phyloP scores from a whole-genome alignment of 192 early-diverging fungal genomes.

The Polychytrium aggregatum region DNA sequence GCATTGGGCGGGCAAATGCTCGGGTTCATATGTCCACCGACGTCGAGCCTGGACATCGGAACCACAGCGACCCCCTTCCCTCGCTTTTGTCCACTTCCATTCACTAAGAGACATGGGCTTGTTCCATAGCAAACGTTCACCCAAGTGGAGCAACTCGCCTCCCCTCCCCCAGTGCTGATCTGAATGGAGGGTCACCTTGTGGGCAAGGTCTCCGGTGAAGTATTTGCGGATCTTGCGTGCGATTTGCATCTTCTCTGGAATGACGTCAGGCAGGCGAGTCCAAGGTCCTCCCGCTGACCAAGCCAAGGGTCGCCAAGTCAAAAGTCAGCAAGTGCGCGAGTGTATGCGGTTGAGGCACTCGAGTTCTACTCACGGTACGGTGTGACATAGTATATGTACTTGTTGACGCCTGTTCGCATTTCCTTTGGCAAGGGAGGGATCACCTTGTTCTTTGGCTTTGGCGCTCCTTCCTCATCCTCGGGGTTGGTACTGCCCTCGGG shows the following conservation, averaged over 20 bases:
- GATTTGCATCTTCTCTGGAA: constrained; percentile 43
- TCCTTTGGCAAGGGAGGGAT: constrained; percentile 27
- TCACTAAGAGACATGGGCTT: too few relatives aligned
- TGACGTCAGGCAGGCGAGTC: constrained; percentile 41
- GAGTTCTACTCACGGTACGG: constrained; percentile 31
- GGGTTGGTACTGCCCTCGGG: too few relatives aligned
- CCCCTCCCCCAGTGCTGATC: background rate
- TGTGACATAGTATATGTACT: constrained; percentile 52
- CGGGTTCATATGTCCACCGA: too few relatives aligned
- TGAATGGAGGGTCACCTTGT: constrained; percentile 17
- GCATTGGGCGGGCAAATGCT: too few relatives aligned
- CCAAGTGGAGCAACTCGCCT: too few relatives aligned
- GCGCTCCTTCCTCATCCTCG: constrained; percentile 14
- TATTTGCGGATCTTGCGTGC: constrained; percentile 38
- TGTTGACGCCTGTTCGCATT: constrained; percentile 35
- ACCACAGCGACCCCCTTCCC: too few relatives aligned
- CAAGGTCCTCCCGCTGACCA: constrained; percentile 41
- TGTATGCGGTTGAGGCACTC: too few relatives aligned
- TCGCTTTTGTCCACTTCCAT: too few relatives aligned
- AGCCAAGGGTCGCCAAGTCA: background rate
- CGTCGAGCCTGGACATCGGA: too few relatives aligned
- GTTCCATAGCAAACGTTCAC: too few relatives aligned
- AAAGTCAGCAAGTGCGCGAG: background rate
- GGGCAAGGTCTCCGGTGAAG: constrained; percentile 40
- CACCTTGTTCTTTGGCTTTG: constrained; percentile 27